A percentile compares a stretch with the other conserved stretches of the same genome.
Conservation (phyloP, 106 monocot species). For the Iris macrosiphon region DNA sequence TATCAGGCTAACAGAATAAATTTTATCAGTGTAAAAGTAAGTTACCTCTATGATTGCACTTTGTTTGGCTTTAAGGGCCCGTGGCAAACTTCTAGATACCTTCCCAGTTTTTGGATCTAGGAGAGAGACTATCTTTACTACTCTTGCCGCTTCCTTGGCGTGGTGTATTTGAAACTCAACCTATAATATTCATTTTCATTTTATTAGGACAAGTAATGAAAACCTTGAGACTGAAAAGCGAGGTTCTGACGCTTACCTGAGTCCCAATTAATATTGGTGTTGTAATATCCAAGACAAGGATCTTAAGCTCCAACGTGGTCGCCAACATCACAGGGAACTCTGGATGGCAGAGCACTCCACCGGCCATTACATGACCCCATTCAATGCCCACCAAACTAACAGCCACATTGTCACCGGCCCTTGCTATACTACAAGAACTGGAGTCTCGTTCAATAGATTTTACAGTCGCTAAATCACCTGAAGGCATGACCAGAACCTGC, state of each 20-base stretch:
- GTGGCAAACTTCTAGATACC: conserved; percentile 51
- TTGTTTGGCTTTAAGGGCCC: conserved; percentile 79
- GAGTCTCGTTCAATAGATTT: conserved; percentile 75
- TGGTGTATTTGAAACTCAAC: conserved; percentile 90
- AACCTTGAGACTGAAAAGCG: not conserved
- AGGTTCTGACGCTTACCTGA: conserved; percentile 31
- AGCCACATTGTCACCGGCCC: conserved; percentile 88
- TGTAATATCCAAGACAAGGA: conserved; percentile 63
- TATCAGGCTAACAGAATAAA: no score
- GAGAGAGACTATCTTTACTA: conserved; percentile 62
- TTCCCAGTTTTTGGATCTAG: conserved; percentile 82
- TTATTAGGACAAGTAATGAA: no score
- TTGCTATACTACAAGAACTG: conserved; percentile 35
- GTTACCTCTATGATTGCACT: conserved; percentile 73
- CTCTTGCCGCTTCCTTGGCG: conserved; percentile 67
- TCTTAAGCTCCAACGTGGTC: conserved; percentile 61
- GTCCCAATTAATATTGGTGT: conserved; percentile 64
- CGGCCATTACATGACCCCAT: conserved; percentile 41
- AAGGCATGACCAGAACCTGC: conserved; percentile 89
- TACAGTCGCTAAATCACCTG: conserved; percentile 53
- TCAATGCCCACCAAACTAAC: conserved; percentile 64
- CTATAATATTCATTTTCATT: conserved; percentile 17
- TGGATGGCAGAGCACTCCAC: conserved; percentile 84
- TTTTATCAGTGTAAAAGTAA: no score
- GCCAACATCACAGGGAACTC: conserved; percentile 66